phyloP scores from a whole-genome alignment of 768 basidiomycete species.

The Pluteus cervinus region DNA sequence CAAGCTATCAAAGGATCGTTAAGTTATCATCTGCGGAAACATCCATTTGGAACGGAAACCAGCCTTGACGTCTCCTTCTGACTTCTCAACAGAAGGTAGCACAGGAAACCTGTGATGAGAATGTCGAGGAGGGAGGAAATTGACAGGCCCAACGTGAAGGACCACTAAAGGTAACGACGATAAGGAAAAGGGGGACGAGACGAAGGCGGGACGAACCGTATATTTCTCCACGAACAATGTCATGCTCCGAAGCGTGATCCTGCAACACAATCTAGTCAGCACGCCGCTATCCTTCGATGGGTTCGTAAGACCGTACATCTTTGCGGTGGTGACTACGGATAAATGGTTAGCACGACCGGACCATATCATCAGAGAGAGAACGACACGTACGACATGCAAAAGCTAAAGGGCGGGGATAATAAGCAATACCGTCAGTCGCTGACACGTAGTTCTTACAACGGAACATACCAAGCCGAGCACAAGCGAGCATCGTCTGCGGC shows the following conservation, averaged over 20 bases:
- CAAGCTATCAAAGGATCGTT: constrained; percentile 22
- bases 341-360: constrained; percentile 4
- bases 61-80: constrained; percentile 34
- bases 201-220: constrained; percentile 7
- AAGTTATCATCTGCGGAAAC: neutral
- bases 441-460: neutral
- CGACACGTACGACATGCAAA: constrained; percentile 19
- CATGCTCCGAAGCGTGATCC: constrained; percentile 30
- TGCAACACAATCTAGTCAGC: constrained; percentile 5
- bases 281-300: neutral
- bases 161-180: constrained; percentile 27
- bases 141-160: constrained; percentile 45
- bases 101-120: constrained; percentile 40
- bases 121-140: constrained; percentile 45
- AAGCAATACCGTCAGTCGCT: too few relatives aligned
- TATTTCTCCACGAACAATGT: constrained; percentile 12
- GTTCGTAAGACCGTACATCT: constrained; percentile 15
- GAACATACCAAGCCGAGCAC: constrained; percentile 22
- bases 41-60: neutral
- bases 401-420: constrained; percentile 7
- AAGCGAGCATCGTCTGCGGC: constrained; percentile 20
- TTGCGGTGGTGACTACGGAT: constrained; percentile 19
- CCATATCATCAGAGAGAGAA: neutral
- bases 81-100: constrained; percentile 33
- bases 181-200: neutral